These are phyloP conservation scores for Anacardium occidentale DNA, from an alignment of 345 rosid genomes.

Conservation along the genomic window DNA sequence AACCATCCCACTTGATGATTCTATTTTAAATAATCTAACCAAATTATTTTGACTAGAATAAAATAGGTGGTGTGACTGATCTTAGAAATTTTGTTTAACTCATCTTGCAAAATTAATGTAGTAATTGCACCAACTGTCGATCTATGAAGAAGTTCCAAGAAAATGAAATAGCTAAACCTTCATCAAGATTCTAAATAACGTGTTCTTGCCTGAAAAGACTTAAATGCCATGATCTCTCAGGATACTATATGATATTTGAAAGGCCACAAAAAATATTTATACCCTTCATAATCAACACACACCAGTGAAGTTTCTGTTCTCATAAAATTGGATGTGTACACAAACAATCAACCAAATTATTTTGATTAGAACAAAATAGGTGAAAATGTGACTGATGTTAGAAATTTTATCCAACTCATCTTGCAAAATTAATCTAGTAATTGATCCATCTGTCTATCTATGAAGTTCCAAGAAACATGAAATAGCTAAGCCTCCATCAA, in stretches of 20 bases:
- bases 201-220: too few species aligned
- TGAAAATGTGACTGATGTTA: not conserved
- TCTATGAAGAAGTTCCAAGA: too few species aligned
- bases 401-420: not conserved
- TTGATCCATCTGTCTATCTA: not conserved
- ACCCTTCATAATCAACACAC: too few species aligned
- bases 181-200: too few species aligned
- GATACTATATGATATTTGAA: too few species aligned
- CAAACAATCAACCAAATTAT: not conserved
- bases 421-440: too few species aligned
- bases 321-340: too few species aligned
- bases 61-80: not conserved
- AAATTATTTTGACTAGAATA: not conserved
- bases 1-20: not conserved
- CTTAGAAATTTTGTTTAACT: not conserved
- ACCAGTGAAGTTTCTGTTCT: too few species aligned
- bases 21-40: constrained; percentile 1
- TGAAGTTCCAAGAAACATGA: not conserved
- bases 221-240: too few species aligned
- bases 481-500: not conserved
- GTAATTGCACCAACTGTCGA: too few species aligned
- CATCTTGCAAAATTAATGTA: not conserved
- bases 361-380: not conserved
- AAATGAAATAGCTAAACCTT: too few species aligned
- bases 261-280: too few species aligned